Conservation (phyloP, 176 grass and related monocot genomes). For the Musa schizocarpa region DNA sequence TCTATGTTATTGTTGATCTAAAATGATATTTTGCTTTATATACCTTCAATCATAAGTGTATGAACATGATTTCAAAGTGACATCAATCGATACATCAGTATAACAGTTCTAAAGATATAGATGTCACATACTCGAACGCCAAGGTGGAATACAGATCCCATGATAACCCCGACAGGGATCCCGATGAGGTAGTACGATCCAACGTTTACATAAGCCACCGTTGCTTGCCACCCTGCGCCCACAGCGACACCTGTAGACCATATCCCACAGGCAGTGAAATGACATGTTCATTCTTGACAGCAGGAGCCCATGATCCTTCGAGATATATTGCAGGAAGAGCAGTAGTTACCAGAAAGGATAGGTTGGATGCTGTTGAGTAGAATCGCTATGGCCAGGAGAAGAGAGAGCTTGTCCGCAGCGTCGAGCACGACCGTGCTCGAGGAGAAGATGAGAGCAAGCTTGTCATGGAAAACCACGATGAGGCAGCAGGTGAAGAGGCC, state of each 20-base stretch:
- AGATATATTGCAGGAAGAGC: not conserved
- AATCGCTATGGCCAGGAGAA: conserved; percentile 28
- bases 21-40: no score
- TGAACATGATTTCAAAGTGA: no score
- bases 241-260: conserved; percentile 42
- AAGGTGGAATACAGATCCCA: conserved; percentile 34
- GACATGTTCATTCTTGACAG: not conserved
- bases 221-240: conserved; percentile 46
- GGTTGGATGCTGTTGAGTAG: conserved; percentile 37
- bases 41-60: no score
- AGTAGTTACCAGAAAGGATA: conserved; percentile 28
- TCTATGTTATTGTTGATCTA: no score
- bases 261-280: not conserved
- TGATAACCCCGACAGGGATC: conserved; percentile 30
- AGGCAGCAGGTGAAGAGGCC: conserved; percentile 18
- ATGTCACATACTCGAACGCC: conserved; percentile 31
- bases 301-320: not conserved
- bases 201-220: conserved; percentile 56
- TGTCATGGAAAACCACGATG: conserved; percentile 18
- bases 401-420: conserved; percentile 19
- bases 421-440: conserved; percentile 18
- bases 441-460: conserved; percentile 29
- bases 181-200: conserved; percentile 53
- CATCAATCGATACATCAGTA: no score
- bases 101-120: not conserved